Evolutionary conservation across 306 rosid genomes (phyloP), one percentile per base, ranked within the genome.

Genomic region (Acmispon strigosus): DNA sequence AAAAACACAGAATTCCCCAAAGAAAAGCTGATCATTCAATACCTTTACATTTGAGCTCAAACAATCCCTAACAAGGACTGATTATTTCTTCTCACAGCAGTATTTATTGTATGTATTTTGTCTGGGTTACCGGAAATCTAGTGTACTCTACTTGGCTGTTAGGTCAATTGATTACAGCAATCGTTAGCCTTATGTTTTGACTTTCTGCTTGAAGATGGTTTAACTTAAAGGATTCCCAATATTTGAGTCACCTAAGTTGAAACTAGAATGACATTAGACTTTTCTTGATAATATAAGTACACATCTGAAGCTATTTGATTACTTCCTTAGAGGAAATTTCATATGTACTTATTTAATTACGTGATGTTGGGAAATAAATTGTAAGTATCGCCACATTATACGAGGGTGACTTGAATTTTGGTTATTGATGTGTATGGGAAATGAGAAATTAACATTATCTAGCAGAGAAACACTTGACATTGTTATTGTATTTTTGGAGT

Each of bases 281-380:
- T 66, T 41, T 32, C 42, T 44, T 19, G 7, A 22, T 1, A 42
- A 64, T 54, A 53, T 53, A 32, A 47, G 24, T 36, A 19, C 11
- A 34, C 45, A 14, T 66, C 54, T 22, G 32, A 60, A 69, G 42
- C 49, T 41, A 45, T 69, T 76, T 69, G 50, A 29, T 62, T 58
- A 22, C 61, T 34, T 57, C 48, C 60, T 44, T 51, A 62, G 49
- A 3, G 18, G n/a, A 50, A 72, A 61, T 72, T 72, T 48, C 16
- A 18, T 44, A 13, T n/a, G 9, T 36, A 54, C 19, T 72, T 50
- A 27, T 65, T 65, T 63, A 43, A 43, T 45, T 14, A 45, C 20
- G 19, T 43, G 67, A 61, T 41, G 53, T 42, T 43, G 19, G 19
- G 19, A 7, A 62, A 42, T 41, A 14, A 11, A 39, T 39, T 61